Percentiles rank a stretch among this genome's conserved stretches.
phyloP scores from a whole-genome alignment of 2,329 filamentous ascomycete species.

The Fusarium sp. region DNA sequence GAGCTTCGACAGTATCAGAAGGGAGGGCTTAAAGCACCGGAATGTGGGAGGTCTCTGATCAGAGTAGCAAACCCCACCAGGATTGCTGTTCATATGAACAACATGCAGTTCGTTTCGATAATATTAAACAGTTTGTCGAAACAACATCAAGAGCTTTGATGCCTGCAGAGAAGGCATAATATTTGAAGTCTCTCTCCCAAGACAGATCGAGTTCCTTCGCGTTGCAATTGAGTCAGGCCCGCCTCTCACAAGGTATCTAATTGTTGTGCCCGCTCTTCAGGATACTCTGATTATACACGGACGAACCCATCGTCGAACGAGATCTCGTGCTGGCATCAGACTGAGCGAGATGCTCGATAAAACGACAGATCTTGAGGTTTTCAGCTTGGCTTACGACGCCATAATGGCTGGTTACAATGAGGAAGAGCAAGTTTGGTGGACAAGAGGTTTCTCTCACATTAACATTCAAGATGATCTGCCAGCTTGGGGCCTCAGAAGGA shows the following conservation, averaged over 20 bases:
- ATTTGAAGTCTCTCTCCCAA: background rate
- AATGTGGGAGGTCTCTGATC: background rate
- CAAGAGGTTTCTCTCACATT: background rate
- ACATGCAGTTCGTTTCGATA: background rate
- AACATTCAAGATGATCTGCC: background rate
- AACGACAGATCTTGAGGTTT: background rate
- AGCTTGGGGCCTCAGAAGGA: background rate
- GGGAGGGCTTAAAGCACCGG: background rate
- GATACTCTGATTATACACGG: background rate
- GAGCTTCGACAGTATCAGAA: fast-evolving
- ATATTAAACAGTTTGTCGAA: background rate
- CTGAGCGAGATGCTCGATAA: background rate
- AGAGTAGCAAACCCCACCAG: background rate
- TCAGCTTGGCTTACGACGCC: background rate
- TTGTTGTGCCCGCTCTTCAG: background rate
- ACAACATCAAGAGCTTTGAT: fast-evolving
- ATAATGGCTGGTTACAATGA: background rate
- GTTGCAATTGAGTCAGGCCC: background rate
- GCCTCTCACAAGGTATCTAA: background rate
- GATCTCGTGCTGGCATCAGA: background rate
- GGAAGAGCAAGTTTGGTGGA: slow-evolving; percentile 2
- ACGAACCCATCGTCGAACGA: background rate
- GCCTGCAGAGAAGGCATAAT: background rate
- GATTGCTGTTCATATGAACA: background rate
- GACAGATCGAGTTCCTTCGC: background rate